Evolutionary conservation across 768 basidiomycete species (phyloP).

Genomic region (Russula abietina): DNA sequence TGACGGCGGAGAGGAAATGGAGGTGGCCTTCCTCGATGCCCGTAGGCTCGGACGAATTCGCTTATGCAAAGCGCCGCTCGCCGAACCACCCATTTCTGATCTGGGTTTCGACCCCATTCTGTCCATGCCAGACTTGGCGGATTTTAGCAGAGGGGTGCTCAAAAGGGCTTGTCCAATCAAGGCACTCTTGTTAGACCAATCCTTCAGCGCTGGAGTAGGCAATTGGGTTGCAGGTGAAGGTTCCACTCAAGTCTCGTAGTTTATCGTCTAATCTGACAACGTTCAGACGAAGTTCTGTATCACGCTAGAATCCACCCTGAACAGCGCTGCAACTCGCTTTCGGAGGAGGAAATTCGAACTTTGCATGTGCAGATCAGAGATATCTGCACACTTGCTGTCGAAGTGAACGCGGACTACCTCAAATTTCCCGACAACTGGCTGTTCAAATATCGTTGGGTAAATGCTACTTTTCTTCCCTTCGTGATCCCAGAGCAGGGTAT

Average conservation of each 20-base stretch:
- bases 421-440: slow-evolving; percentile 66
- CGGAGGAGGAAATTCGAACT: slow-evolving; percentile 41
- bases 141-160: slow-evolving; percentile 43
- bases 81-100: slow-evolving; percentile 62
- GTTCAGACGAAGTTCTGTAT: slow-evolving; percentile 63
- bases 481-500: neutral
- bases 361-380: slow-evolving; percentile 49
- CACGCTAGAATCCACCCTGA: slow-evolving; percentile 71
- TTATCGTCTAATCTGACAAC: neutral
- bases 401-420: slow-evolving; percentile 60
- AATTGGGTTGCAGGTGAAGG: slow-evolving; percentile 74
- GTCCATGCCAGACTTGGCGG: slow-evolving; percentile 51
- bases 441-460: slow-evolving; percentile 65
- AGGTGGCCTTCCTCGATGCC: slow-evolving; percentile 68
- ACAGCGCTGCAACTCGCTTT: slow-evolving; percentile 52
- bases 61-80: slow-evolving; percentile 48
- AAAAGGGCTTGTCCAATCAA: slow-evolving; percentile 65
- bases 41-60: slow-evolving; percentile 67
- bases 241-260: neutral
- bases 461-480: neutral
- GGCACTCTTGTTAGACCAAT: slow-evolving; percentile 70
- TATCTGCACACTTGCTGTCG: slow-evolving; percentile 57
- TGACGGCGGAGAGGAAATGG: slow-evolving; percentile 32
- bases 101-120: slow-evolving; percentile 76
- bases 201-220: slow-evolving; percentile 74